A percentile compares a stretch with the other conserved stretches of the same genome.
These are phyloP conservation scores for Aspergillus sp. DNA, from an alignment of 2,329 filamentous ascomycete genomes.

Conservation along the genomic window DNA sequence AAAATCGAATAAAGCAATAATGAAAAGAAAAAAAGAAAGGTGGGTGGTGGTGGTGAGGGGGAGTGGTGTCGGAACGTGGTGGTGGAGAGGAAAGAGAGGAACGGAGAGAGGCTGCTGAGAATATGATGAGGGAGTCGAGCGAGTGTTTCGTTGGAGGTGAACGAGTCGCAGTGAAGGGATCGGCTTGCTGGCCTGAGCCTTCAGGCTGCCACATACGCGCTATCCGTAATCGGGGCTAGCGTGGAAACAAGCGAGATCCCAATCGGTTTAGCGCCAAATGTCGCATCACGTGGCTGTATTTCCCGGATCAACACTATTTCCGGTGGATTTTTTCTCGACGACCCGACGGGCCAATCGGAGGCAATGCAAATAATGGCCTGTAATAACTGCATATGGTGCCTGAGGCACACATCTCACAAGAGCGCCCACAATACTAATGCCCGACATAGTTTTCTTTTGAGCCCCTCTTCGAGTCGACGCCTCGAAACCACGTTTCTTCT, in stretches of 20 bases:
- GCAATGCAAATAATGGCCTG: too few relatives aligned
- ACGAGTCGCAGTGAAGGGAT: conserved; percentile 24
- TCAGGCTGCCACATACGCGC: conserved; percentile 17
- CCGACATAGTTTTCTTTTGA: too few relatives aligned
- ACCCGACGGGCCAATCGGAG: too few relatives aligned
- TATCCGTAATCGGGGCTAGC: conserved; percentile 8
- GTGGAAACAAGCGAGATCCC: conserved; percentile 15
- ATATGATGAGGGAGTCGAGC: conserved; percentile 26
- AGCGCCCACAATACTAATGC: too few relatives aligned
- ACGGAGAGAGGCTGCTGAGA: conserved; percentile 23
- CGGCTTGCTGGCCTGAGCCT: conserved; percentile 18
- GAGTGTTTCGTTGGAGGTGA: conserved; percentile 12
- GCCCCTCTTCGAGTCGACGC: too few relatives aligned
- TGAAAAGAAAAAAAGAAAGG: conserved; percentile 16
- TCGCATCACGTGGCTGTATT: conserved; percentile 10
- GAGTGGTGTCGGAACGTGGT: conserved; percentile 10
- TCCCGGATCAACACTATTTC: conserved; percentile 3
- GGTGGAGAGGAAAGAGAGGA: conserved; percentile 29
- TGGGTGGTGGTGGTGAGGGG: conserved; percentile 17
- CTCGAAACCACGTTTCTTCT: too few relatives aligned
- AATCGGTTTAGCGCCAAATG: conserved; percentile 11
- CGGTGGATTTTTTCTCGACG: neutral
- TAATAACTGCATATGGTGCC: too few relatives aligned
- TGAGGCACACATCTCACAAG: too few relatives aligned
- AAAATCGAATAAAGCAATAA: conserved; percentile 27